Evolutionary conservation across 306 rosid species (phyloP), one percentile per base, ranked within the genome.

Genomic region (Cyclanthera cordifolia): DNA sequence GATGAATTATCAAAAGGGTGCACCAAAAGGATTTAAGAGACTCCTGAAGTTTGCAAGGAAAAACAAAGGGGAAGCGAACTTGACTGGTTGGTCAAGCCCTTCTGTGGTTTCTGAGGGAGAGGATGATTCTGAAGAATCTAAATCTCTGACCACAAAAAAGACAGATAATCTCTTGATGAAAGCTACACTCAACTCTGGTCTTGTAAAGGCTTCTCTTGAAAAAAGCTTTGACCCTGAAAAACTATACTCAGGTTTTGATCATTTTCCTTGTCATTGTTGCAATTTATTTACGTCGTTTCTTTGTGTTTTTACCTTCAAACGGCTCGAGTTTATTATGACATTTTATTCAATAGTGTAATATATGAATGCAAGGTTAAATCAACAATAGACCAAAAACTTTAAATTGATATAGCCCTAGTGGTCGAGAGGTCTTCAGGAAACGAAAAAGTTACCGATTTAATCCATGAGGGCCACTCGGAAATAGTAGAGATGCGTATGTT

Each of bases 81-180:
- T 71, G 27, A 78, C 78, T 39, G 95, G 96, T 70, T 92, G 86
- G 88, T 93, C 98, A 49, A 87, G 94, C 75, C 98, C 96, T 23
- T 90, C 96, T 16, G 90, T 93, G 56, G 90, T 90, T 75, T 93
- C 98, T 9, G 98, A 90, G 85, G 96, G 98, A 73, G 98, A 93
- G 86, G 98, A 93, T 74, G 95, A 89, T 73, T 75, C 79, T n/a
- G 93, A 87, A 72, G 89, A 87, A 52, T 69, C 87, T 46, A 87
- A 79, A 78, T 74, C 65, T 75, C 64, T 73, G 21, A 58, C 53
- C 78, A 82, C 73, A 73, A 80, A 85, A 76, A 87, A 80, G 73
- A 77, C 88, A 17, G 97, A 91, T 72, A 89, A 80, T 66, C 79
- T 85, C 64, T 80, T 82, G 75, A 81, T 86, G 79, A 89, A 89